phyloP scores from a whole-genome alignment of 805 yeast genomes.

The Wilhelminamyces savonicus region DNA sequence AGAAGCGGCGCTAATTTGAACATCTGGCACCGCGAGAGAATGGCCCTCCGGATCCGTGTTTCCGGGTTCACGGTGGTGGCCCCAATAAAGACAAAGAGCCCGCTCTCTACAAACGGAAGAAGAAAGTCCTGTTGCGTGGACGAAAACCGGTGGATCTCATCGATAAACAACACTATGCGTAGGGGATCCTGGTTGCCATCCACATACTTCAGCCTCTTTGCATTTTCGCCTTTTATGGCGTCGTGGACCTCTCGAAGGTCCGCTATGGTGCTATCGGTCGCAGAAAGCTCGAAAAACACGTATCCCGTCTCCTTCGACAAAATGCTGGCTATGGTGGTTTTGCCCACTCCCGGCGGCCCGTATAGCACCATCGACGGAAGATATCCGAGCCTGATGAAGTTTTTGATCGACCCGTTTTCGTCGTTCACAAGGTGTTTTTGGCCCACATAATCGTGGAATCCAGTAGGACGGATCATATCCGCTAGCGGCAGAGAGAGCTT shows the following conservation, averaged over 20 bases:
- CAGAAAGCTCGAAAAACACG: conserved; percentile 75
- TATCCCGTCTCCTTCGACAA: conserved; percentile 50
- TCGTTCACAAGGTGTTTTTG: conserved; percentile 70
- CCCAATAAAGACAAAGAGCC: conserved; percentile 77
- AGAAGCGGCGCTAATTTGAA: conserved; percentile 58
- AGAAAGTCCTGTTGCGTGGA: conserved; percentile 85
- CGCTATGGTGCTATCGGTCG: conserved; percentile 62
- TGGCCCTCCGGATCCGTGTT: conserved; percentile 72
- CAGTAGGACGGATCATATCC: conserved; percentile 75
- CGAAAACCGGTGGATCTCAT: conserved; percentile 87
- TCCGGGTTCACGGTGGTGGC: conserved; percentile 83
- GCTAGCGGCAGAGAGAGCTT: conserved; percentile 47
- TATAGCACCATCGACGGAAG: conserved; percentile 84
- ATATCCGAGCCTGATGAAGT: conserved; percentile 55
- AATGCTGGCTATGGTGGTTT: conserved; percentile 74
- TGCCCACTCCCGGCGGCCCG: conserved; percentile 97
- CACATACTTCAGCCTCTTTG: no score
- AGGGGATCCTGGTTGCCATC: conserved; percentile 9
- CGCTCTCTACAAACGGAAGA: conserved; percentile 77
- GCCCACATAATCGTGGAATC: conserved; percentile 70
- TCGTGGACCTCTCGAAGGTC: conserved; percentile 60
- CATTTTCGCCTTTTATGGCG: conserved; percentile 40
- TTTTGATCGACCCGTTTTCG: conserved; percentile 54
- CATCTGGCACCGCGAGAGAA: conserved; percentile 78
- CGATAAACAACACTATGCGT: conserved; percentile 63